Evolutionary conservation across 169 alveolate species (phyloP).

Genomic region (Plasmodium chabaudi): DNA sequence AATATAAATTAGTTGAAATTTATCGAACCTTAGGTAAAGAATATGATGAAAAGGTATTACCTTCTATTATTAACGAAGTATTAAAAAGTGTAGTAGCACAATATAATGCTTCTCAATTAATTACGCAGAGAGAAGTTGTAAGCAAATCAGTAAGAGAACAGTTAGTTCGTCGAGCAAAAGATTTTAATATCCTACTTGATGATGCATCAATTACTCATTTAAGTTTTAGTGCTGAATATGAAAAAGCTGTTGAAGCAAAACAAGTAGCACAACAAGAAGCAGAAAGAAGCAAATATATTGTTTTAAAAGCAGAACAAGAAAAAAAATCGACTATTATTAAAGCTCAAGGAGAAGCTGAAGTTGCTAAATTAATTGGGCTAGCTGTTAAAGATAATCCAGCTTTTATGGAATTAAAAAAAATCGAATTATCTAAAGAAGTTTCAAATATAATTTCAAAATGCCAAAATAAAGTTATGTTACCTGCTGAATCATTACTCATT

Average conservation of each 20-base stretch:
- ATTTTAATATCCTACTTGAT: conserved; percentile 95
- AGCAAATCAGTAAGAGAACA: conserved; percentile 91
- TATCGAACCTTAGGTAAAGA: conserved; percentile 93
- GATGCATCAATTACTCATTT: conserved; percentile 96
- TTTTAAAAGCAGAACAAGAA: conserved; percentile 95
- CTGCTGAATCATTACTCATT: conserved; percentile 79
- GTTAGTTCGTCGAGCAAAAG: conserved; percentile 94
- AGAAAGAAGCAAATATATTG: conserved; percentile 96
- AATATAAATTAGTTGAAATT: conserved; percentile 88
- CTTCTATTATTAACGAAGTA: conserved; percentile 97
- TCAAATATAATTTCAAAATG: conserved; percentile 92
- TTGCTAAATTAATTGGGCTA: conserved; percentile 92
- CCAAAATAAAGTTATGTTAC: conserved; percentile 88
- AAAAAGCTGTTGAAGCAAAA: conserved; percentile 97
- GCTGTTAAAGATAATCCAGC: conserved; percentile 92
- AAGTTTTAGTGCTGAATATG: conserved; percentile 93
- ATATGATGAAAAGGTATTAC: conserved; percentile 97
- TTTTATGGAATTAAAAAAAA: conserved; percentile 94
- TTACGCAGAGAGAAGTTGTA: conserved; percentile 96
- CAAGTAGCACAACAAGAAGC: conserved; percentile 99
- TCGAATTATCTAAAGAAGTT: conserved; percentile 96
- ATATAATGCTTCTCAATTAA: conserved; percentile 96
- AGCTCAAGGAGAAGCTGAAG: conserved; percentile 97
- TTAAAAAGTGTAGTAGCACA: conserved; percentile 97
- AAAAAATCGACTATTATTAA: conserved; percentile 95